These are phyloP conservation scores for Talaromyces albobiverticillius DNA, from an alignment of 2,329 filamentous ascomycete species.

Conservation along the genomic window DNA sequence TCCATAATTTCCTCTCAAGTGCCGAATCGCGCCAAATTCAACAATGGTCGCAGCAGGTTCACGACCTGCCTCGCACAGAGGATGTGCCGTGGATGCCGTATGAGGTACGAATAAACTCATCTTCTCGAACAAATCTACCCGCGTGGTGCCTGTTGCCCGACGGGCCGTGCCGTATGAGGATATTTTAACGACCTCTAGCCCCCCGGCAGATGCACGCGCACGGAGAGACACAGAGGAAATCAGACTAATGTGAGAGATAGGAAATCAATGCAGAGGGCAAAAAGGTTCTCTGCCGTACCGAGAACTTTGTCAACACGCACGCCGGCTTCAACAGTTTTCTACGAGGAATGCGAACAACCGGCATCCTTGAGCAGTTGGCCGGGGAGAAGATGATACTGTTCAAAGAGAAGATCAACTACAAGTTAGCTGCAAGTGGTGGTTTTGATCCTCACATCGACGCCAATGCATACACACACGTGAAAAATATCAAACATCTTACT, in stretches of 20 bases:
- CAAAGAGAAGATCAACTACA: constrained; percentile 47
- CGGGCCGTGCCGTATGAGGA: too few species aligned
- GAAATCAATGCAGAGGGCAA: constrained; percentile 31
- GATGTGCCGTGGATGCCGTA: constrained; percentile 34
- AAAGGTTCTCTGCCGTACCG: constrained; percentile 31
- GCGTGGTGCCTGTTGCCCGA: too few species aligned
- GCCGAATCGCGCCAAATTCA: constrained; percentile 22
- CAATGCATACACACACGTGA: constrained; percentile 42
- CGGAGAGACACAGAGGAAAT: too few species aligned
- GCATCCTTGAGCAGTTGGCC: constrained; percentile 32
- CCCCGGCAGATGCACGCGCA: too few species aligned
- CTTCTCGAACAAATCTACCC: too few species aligned
- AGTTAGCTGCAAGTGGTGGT: constrained; percentile 40
- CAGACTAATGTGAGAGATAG: neutral
- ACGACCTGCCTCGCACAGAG: constrained; percentile 30
- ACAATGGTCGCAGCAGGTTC: constrained; percentile 34
- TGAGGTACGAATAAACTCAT: too few species aligned
- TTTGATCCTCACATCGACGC: constrained; percentile 42
- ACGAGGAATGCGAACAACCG: constrained; percentile 29
- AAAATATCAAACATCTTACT: constrained; percentile 40
- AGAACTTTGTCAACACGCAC: constrained; percentile 34
- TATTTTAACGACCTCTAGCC: too few species aligned
- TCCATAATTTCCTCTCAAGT: constrained; percentile 22
- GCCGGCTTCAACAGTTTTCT: constrained; percentile 34
- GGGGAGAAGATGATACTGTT: constrained; percentile 41